Evolutionary conservation across 257 asterid species (phyloP), one percentile per base, ranked within the genome.

Genomic region (Cinchona pubescens): DNA sequence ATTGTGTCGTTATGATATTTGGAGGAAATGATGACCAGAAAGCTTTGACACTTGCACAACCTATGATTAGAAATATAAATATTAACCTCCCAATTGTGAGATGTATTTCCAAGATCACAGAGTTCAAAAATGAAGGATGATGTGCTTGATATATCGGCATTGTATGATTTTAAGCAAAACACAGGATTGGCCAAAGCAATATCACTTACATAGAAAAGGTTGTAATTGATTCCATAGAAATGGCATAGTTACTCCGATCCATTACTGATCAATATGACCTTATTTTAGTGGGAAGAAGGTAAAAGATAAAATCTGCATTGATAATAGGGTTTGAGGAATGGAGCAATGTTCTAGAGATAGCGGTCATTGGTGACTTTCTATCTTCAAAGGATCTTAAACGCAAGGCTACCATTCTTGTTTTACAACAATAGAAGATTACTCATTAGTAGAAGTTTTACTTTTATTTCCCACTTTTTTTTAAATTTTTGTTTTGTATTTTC

Each of bases 341-440:
- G 83, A 75, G 80, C 46, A 80, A 80, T 10, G 61, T 80, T 71
- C 83, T 78, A 51, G 83, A 80, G 76, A 32, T 80, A 29, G 83
- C 80, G 7, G 25, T 65, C 66, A 45, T 80, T 53, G 78, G 83
- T 15, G 83, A 80, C 56, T 62, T 75, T 49, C 78, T 80, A 18
- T 71, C 80, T 43, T 62, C 83, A 7, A 55, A 29, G 49, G 78
- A 80, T 75, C 65, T 71, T 19, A 63, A 63, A 65, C 46, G 76
- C 5, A 71, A 49, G 73, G 67, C 83, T 53, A 75, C 83, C 71
- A 71, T 80, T 35, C 61, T 80, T 15, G 78, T 80, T 15, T 74
- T 80, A 53, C 83, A 80, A 71, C 80, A 80, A 66, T 80, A 80
- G n/a, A 56, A 75, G 62, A 49, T 46, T 49, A 19, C 72, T 5